A percentile compares a stretch with the other conserved stretches of the same genome.
These are phyloP conservation scores for Neophaeococcomyces aloes DNA, from an alignment of 2,329 filamentous ascomycete species.

Conservation along the genomic window DNA sequence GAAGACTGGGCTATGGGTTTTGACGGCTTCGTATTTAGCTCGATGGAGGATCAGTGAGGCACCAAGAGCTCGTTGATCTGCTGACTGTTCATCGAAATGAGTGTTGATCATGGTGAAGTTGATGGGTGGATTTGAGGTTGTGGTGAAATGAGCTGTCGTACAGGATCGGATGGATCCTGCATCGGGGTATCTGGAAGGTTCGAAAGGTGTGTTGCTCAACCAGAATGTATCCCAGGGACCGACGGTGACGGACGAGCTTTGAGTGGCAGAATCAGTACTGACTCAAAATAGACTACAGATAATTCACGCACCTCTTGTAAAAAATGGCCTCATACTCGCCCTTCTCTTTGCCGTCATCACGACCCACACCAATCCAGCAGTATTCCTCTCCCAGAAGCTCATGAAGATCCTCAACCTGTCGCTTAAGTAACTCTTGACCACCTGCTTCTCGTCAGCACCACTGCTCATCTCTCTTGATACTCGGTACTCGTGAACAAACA, in stretches of 20 bases:
- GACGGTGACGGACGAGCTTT: not conserved
- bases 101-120: conserved; percentile 1
- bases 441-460: not conserved
- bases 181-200: not conserved
- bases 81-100: not conserved
- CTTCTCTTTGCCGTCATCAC: not conserved
- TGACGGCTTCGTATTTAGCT: conserved; percentile 2
- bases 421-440: not conserved
- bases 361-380: not conserved
- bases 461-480: not conserved
- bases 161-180: not conserved
- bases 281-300: too few relatives aligned
- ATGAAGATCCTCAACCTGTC: not conserved
- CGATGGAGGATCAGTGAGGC: not conserved
- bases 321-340: not conserved
- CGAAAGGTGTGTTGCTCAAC: not conserved
- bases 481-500: too few relatives aligned
- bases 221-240: conserved; percentile 1
- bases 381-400: not conserved
- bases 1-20: not conserved
- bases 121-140: not conserved
- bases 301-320: not conserved
- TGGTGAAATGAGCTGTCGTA: not conserved
- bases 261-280: too few relatives aligned
- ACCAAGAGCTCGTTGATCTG: not conserved